phyloP scores from a whole-genome alignment of 345 rosid species.

The Laguncularia racemosa region DNA sequence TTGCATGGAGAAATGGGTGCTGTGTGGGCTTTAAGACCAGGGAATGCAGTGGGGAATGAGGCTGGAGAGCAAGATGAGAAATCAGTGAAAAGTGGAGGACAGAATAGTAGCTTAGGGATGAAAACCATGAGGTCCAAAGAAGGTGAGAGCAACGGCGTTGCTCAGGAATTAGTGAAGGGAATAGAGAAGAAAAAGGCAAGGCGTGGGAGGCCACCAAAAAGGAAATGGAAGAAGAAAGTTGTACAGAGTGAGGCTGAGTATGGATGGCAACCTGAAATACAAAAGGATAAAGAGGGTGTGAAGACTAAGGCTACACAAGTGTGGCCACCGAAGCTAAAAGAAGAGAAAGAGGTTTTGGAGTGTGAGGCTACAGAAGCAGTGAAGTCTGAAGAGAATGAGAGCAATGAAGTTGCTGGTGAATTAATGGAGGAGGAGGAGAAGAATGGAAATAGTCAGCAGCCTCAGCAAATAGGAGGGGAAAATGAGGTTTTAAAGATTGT shows the following conservation, averaged over 20 bases:
- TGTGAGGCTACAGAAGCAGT: background rate
- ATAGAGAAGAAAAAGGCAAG: conserved; percentile 1
- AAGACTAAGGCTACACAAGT: background rate
- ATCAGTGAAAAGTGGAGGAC: conserved; percentile 8
- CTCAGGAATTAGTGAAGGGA: conserved; percentile 8
- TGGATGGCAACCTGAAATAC: conserved; percentile 29
- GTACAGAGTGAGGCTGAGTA: conserved; percentile 1
- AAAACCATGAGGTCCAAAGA: background rate
- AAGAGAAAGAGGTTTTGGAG: background rate
- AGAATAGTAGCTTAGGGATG: background rate
- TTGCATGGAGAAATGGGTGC: conserved; percentile 12
- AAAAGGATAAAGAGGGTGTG: conserved; percentile 8
- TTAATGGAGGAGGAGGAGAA: background rate
- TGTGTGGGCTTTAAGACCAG: conserved; percentile 40
- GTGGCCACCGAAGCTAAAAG: too few species aligned
- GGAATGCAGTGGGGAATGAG: conserved; percentile 1
- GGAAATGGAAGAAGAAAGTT: too few species aligned
- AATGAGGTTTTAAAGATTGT: background rate
- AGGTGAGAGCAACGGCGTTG: background rate
- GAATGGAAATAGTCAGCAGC: conserved; percentile 21
- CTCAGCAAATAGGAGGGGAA: conserved; percentile 6
- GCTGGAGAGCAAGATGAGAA: conserved; percentile 11
- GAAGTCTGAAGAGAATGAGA: conserved; percentile 1
- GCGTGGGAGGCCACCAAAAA: conserved; percentile 5
- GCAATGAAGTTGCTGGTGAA: background rate